Evolutionary conservation across 2,329 filamentous ascomycete genomes (phyloP).

Genomic region (Sordariomycetes sp.): DNA sequence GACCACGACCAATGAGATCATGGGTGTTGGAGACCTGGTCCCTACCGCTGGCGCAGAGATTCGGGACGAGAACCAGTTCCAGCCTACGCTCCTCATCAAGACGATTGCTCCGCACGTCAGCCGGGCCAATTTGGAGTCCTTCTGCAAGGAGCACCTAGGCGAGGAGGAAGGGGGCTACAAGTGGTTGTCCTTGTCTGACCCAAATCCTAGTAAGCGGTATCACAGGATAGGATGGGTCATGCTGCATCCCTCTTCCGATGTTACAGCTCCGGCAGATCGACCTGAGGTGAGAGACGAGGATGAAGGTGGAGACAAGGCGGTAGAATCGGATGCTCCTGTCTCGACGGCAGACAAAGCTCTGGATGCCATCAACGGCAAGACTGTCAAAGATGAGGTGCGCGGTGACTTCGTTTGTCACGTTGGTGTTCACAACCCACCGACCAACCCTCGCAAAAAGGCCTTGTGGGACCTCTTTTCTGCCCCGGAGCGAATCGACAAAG

Average conservation of each 20-base stretch:
- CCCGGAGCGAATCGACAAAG: slow-evolving; percentile 86
- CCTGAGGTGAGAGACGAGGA: slow-evolving; percentile 66
- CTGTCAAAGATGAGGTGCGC: slow-evolving; percentile 85
- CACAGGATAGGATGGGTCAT: slow-evolving; percentile 99
- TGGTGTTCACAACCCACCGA: slow-evolving; percentile 85
- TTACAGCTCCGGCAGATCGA: slow-evolving; percentile 55
- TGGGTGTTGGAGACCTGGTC: slow-evolving; percentile 85
- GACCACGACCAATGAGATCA: slow-evolving; percentile 81
- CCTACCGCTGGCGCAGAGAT: slow-evolving; percentile 78
- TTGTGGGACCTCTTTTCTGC: slow-evolving; percentile 95
- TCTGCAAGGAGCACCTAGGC: slow-evolving; percentile 89
- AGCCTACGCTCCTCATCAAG: slow-evolving; percentile 94
- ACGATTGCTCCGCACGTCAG: slow-evolving; percentile 95
- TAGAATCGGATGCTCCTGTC: slow-evolving; percentile 40
- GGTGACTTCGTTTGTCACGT: slow-evolving; percentile 98
- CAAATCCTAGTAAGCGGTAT: slow-evolving; percentile 93
- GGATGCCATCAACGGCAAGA: slow-evolving; percentile 94
- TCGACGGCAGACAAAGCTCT: slow-evolving; percentile 77
- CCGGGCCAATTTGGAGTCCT: slow-evolving; percentile 83
- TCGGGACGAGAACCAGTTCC: slow-evolving; percentile 77
- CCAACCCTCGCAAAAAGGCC: slow-evolving; percentile 83
- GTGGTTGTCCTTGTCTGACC: slow-evolving; percentile 91
- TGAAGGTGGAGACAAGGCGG: slow-evolving; percentile 46
- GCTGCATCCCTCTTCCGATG: slow-evolving; percentile 71
- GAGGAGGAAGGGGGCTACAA: slow-evolving; percentile 89